Conservation (phyloP, 768 basidiomycete genomes). For the Suillus subluteus region DNA sequence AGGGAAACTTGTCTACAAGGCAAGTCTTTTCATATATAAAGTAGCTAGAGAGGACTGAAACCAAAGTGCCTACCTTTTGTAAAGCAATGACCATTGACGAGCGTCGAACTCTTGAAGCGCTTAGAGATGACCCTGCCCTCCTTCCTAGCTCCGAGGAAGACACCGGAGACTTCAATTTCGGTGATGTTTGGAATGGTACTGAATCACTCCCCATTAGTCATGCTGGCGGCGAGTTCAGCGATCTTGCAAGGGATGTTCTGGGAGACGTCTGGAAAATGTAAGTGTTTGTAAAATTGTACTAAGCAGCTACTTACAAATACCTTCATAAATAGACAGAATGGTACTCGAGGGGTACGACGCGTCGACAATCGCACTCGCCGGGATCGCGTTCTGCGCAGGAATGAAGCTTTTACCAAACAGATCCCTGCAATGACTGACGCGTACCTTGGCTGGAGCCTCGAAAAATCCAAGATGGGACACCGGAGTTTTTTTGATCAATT, state of each 20-base stretch:
- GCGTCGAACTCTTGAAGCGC: not conserved
- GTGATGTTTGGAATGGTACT: conserved; percentile 1
- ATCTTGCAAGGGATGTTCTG: too few relatives aligned
- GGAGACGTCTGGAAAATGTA: too few relatives aligned
- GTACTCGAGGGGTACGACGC: too few relatives aligned
- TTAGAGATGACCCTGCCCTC: not conserved
- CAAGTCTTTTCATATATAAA: too few relatives aligned
- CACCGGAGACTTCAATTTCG: not conserved
- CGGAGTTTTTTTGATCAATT: too few relatives aligned
- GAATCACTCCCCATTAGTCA: conserved; percentile 1
- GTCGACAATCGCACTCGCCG: too few relatives aligned
- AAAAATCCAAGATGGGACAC: not conserved
- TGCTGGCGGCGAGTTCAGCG: too few relatives aligned
- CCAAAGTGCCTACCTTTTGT: not conserved
- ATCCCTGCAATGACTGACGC: not conserved
- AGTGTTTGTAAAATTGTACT: too few relatives aligned
- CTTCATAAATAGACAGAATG: too few relatives aligned
- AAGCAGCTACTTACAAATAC: too few relatives aligned
- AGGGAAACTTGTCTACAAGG: too few relatives aligned
- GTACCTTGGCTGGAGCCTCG: conserved; percentile 13
- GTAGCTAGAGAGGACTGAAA: not conserved
- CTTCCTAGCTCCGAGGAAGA: not conserved
- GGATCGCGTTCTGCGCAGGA: not conserved
- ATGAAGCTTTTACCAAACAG: not conserved
- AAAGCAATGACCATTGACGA: not conserved